phyloP scores from a whole-genome alignment of 768 basidiomycete species.

The Termitomyces sp. region DNA sequence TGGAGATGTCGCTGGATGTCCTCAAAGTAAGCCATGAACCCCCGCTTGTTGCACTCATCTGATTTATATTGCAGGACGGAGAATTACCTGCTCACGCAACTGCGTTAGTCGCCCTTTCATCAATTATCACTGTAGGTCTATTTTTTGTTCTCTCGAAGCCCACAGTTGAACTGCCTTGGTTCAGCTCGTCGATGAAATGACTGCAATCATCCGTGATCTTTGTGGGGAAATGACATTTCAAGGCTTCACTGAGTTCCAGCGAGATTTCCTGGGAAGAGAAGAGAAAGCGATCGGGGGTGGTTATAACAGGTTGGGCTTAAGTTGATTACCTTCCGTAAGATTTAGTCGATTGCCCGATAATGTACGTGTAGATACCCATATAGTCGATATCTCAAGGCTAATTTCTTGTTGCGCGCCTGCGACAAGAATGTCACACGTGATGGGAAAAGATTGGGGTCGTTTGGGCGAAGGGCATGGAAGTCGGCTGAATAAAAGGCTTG shows the following conservation, averaged over 20 bases:
- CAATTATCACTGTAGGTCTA: conserved; percentile 29
- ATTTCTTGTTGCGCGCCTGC: background rate
- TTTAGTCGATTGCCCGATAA: background rate
- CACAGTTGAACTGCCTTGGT: background rate
- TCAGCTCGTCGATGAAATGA: conserved; percentile 37
- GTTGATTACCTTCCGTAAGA: background rate
- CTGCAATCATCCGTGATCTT: conserved; percentile 31
- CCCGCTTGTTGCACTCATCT: background rate
- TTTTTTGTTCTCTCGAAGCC: background rate
- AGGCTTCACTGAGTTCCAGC: conserved; percentile 31
- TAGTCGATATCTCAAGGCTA: background rate
- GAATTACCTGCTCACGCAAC: conserved; percentile 40
- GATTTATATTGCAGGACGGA: conserved; percentile 25
- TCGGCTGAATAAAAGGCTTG: background rate
- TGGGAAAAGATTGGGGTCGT: background rate
- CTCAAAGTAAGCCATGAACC: conserved; percentile 25
- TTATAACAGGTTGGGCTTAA: conserved; percentile 7
- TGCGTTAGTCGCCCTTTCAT: conserved; percentile 35
- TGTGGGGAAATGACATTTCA: conserved; percentile 37
- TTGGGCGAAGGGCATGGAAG: conserved; percentile 7
- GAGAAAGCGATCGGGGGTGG: conserved; percentile 29
- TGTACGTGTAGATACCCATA: background rate
- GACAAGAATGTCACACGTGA: background rate
- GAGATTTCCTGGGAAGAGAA: conserved; percentile 31
- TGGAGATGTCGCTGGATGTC: conserved; percentile 33